These are phyloP conservation scores for Gossypium stocksii DNA, from an alignment of 345 rosid species.

Conservation along the genomic window DNA sequence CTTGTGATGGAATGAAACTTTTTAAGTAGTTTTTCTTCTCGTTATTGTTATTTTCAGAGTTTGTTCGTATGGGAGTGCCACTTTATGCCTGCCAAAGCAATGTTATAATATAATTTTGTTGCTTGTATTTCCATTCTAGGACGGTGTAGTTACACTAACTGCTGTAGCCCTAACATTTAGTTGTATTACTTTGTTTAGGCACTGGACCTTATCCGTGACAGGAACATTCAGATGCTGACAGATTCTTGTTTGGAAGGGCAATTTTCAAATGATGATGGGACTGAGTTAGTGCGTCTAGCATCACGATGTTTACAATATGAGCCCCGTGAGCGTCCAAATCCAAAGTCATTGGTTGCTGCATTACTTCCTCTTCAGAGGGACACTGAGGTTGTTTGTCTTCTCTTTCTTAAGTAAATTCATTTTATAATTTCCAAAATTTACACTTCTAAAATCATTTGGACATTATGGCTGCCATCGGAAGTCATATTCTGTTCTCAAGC, in stretches of 20 bases:
- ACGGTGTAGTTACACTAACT: background rate
- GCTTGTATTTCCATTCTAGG: background rate
- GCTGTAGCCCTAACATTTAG: conserved; percentile 12
- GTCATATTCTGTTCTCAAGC: background rate
- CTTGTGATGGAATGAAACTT: background rate
- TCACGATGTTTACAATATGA: conserved; percentile 91
- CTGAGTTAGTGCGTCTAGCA: conserved; percentile 86
- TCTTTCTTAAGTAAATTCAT: conserved; percentile 18
- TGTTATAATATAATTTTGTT: background rate
- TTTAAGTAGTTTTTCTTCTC: background rate
- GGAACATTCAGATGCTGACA: conserved; percentile 76
- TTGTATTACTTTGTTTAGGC: conserved; percentile 48
- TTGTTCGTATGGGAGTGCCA: background rate
- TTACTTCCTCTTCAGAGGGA: conserved; percentile 86
- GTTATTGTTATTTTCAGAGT: background rate
- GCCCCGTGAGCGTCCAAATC: conserved; percentile 87
- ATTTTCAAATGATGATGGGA: conserved; percentile 72
- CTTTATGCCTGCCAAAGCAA: background rate
- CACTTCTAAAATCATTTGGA: background rate
- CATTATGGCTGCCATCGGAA: background rate
- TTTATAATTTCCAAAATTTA: conserved; percentile 6
- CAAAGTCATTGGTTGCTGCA: conserved; percentile 69
- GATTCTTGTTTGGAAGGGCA: conserved; percentile 97
- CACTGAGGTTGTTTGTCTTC: conserved; percentile 48
- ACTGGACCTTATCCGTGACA: conserved; percentile 84